Evolutionary conservation across 2,329 filamentous ascomycete genomes (phyloP).

Genomic region (Dryadomyces sulphureus): DNA sequence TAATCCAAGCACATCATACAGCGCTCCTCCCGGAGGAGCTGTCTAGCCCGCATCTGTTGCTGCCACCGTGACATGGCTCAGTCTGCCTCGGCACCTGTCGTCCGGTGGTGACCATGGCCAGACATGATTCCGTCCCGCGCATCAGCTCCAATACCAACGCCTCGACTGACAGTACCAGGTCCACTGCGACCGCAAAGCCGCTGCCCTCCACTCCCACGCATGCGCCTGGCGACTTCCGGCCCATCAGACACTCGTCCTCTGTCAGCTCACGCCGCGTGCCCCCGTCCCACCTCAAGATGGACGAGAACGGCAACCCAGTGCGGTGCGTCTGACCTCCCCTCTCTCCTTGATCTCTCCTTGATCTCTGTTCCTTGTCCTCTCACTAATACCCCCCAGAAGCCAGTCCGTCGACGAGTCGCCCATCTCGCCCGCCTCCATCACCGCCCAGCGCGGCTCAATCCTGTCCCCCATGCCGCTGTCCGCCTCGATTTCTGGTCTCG

Average conservation of each 20-base stretch:
- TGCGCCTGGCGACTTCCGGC: constrained; percentile 1
- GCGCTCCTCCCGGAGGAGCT: no score
- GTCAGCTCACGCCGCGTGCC: constrained; percentile 19
- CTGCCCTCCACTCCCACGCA: constrained; percentile 16
- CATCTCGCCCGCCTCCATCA: constrained; percentile 27
- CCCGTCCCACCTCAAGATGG: constrained; percentile 39
- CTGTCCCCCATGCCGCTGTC: constrained; percentile 27
- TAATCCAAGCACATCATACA: no score
- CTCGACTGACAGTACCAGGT: constrained; percentile 51
- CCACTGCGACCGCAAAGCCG: constrained; percentile 48
- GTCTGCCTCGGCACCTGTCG: constrained; percentile 7
- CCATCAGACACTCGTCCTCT: constrained; percentile 5
- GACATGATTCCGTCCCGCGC: constrained; percentile 47
- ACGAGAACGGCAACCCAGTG: constrained; percentile 30
- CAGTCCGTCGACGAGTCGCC: constrained; percentile 29
- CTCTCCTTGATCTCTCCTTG: neutral
- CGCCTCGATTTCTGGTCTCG: no score
- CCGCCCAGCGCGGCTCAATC: constrained; percentile 22
- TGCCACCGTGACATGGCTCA: constrained; percentile 9
- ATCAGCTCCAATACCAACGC: constrained; percentile 53
- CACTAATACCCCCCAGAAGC: constrained; percentile 5
- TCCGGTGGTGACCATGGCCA: constrained; percentile 44
- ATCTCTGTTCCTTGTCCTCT: constrained; percentile 3
- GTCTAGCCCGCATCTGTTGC: neutral
- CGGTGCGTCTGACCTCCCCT: constrained; percentile 17